Base-by-base conservation (phyloP, 2,329 filamentous ascomycete genomes). In the Sarocladiaceae sp. region DNA sequence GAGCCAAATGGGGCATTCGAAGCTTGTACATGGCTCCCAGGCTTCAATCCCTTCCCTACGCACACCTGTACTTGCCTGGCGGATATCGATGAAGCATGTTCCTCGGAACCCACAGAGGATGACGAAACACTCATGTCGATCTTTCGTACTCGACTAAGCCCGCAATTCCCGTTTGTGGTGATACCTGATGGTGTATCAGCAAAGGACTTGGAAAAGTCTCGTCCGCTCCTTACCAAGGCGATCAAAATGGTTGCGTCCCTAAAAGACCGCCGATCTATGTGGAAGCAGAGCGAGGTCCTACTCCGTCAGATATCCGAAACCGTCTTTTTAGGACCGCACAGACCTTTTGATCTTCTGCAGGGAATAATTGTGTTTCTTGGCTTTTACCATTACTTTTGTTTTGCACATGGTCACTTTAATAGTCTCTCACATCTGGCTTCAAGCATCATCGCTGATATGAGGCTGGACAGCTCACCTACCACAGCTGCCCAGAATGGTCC, bases 331-430 rank as follows among this genome's bases (percentile, higher is more conserved):
- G 18, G 39, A 4, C 39, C 43, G 20, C 39, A 44, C 19, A 48
- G 44, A 44, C 44, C 47, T 21, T 27, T 48, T 10, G 47, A 48
- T 33, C 47, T 48, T 18, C 23, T 48, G 37, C 47, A 48, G 44
- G 33, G 43, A 32, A 29, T 48, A 32, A 44, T 48, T 23, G 47
- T 48, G 32, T 48, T 46, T 33, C 43, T 48, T 19, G 44, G 47
- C 32, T 48, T 48, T 44, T 46, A 37, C 40, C 47, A 48, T 40
- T 48, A 48, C 43, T 48, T 48, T 31, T 48, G 47, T 46, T 43
- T 48, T 40, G 47, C 47, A 32, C 47, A 48, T 46, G 47, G 47
- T 19, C 37, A 45, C 37, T 45, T 48, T 39, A 45, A 32, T 32
- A 43, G 12, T 23, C 44, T 48, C 13, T 21, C 47, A 33, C 43